A percentile compares a stretch with the other conserved stretches of the same genome.
These are phyloP conservation scores for Rhizopus stolonifer DNA, from an alignment of 371 early-diverging fungal species.

Conservation along the genomic window DNA sequence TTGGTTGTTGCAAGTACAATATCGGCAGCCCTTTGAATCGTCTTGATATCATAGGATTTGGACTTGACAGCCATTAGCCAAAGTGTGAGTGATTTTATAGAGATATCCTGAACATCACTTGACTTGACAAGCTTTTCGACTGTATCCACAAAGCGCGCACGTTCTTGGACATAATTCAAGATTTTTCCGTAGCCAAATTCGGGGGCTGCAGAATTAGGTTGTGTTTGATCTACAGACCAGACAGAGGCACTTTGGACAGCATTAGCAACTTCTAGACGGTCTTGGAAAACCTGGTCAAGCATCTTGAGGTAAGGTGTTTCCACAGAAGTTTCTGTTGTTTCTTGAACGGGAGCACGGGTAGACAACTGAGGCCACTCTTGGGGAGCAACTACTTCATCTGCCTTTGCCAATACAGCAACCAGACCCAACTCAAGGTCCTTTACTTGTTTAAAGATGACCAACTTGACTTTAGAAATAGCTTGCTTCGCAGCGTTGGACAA, in stretches of 20 bases:
- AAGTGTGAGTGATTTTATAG: slow-evolving; percentile 60
- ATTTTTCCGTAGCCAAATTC: slow-evolving; percentile 86
- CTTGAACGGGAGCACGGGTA: not conserved
- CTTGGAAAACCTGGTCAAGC: slow-evolving; percentile 74
- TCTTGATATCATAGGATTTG: slow-evolving; percentile 47
- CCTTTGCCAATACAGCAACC: slow-evolving; percentile 9
- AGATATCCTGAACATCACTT: slow-evolving; percentile 44
- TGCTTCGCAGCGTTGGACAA: slow-evolving; percentile 24
- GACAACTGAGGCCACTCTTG: slow-evolving; percentile 21
- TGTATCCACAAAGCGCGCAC: slow-evolving; percentile 63
- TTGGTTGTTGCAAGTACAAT: slow-evolving; percentile 35
- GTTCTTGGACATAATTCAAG: slow-evolving; percentile 67
- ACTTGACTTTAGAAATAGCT: slow-evolving; percentile 12
- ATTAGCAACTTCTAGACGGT: slow-evolving; percentile 81
- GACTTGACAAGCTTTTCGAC: slow-evolving; percentile 62
- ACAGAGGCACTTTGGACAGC: slow-evolving; percentile 51
- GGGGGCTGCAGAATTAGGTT: slow-evolving; percentile 60
- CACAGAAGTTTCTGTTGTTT: slow-evolving; percentile 16
- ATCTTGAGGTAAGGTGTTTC: slow-evolving; percentile 82
- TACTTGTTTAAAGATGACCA: slow-evolving; percentile 1
- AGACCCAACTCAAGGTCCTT: slow-evolving; percentile 9
- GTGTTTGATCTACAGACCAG: slow-evolving; percentile 40
- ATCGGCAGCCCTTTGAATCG: slow-evolving; percentile 37
- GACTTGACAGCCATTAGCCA: slow-evolving; percentile 71
- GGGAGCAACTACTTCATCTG: slow-evolving; percentile 14